Base-by-base conservation (phyloP, 2,329 filamentous ascomycete species). In the Emmonsia crescens region DNA sequence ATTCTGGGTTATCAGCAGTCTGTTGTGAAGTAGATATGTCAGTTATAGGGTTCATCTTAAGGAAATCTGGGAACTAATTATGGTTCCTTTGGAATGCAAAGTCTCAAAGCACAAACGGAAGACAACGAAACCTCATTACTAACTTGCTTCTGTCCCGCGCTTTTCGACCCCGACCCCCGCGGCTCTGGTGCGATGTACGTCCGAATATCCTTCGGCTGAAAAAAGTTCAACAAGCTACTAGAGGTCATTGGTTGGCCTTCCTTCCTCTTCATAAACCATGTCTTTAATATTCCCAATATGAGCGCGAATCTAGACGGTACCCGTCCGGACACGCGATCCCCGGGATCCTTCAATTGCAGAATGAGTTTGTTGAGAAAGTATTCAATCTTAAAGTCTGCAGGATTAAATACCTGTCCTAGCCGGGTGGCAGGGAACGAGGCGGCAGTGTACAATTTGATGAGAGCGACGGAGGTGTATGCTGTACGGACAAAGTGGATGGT, bases 381-480 rank as follows among this genome's bases (percentile, higher is more conserved):
- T 65, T 85, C 81, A 19, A 82, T 76, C 63, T 85, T 85, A 75
- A 93, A 82, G 65, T 86, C 81, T 60, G 86, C 82, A 64, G 83
- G 83, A 66, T 85, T 80, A 64, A 93, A 86, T 21, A 91, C 82
- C 63, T 83, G 82, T n/a, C 85, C 85, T 1, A 92, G 80, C 66
- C 87, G 85, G 19, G 83, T 86, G 48, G 82, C 81, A 0, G 85
- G 82, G 16, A 82, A 80, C 1, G 83, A 82, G 3, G 86, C 84
- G 9, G 85, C 83, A 57, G 88, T 86, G 73, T 87, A 87, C 64
- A 91, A 82, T 73, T 90, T 91, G 71, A 89, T 87, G 44, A 91
- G 77, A 38, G 89, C 83, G 24, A 91, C 85, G 2, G 86, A 81
- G 5, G 85, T 85, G 69, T 89, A 90, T 12, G 87, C 84, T 21